These are phyloP conservation scores for Quercus gilva DNA, from an alignment of 306 rosid genomes.

Conservation along the genomic window DNA sequence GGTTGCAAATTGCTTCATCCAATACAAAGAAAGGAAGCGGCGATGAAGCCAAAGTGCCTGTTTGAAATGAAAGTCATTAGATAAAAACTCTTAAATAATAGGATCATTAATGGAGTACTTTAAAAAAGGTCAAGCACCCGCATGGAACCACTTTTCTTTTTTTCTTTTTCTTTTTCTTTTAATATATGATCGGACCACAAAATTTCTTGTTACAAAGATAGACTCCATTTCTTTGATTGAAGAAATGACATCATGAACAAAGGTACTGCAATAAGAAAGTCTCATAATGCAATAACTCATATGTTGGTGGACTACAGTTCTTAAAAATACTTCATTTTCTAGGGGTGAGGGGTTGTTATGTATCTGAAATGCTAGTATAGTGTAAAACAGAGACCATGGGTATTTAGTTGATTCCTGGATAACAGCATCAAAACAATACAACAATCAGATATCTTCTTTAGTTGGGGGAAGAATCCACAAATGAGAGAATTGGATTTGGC, in stretches of 20 bases:
- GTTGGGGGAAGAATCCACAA: too few relatives aligned
- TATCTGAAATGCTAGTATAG: too few relatives aligned
- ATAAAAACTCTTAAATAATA: not conserved
- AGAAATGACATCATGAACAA: not conserved
- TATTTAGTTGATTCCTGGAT: not conserved
- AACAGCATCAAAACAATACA: too few relatives aligned
- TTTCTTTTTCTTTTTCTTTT: too few relatives aligned
- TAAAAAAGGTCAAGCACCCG: not conserved
- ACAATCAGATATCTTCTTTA: not conserved
- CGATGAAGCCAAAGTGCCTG: slow-evolving; percentile 98
- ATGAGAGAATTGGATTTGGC: too few relatives aligned
- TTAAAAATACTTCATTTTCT: too few relatives aligned
- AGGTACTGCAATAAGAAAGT: not conserved
- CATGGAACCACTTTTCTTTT: not conserved
- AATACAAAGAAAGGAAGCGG: slow-evolving; percentile 64
- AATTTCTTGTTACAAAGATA: not conserved
- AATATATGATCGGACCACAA: not conserved
- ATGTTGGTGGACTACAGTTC: not conserved
- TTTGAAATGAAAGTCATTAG: slow-evolving; percentile 11
- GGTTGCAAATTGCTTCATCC: slow-evolving; percentile 45
- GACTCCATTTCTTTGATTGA: not conserved
- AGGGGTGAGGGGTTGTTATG: too few relatives aligned
- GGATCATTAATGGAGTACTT: not conserved
- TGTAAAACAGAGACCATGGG: not conserved
- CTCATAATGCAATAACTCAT: not conserved